Evolutionary conservation across 2,329 filamentous ascomycete genomes (phyloP).

Genomic region (Xylariaceae sp.): DNA sequence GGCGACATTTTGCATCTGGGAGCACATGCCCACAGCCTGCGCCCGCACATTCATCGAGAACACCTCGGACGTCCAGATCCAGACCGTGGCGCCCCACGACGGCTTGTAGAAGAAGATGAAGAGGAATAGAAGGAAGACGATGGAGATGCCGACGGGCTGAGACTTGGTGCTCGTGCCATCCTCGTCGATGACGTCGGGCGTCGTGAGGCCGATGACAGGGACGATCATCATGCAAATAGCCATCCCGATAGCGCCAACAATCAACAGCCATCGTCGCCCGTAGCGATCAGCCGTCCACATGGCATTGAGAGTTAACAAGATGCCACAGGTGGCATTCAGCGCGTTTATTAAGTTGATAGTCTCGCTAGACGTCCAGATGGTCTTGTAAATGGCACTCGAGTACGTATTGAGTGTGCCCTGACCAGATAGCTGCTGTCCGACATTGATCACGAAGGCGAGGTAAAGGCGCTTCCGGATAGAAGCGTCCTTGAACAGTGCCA

Average conservation of each 20-base stretch:
- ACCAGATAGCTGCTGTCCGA: conserved; percentile 68
- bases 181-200: conserved; percentile 48
- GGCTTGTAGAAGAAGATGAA: conserved; percentile 63
- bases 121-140: conserved; percentile 63
- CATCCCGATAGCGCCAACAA: conserved; percentile 66
- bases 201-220: conserved; percentile 38
- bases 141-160: conserved; percentile 59
- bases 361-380: conserved; percentile 55
- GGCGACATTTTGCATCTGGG: conserved; percentile 58
- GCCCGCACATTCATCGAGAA: conserved; percentile 70
- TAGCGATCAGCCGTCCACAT: conserved; percentile 71
- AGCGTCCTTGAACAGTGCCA: conserved; percentile 65
- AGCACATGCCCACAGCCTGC: conserved; percentile 65
- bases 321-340: conserved; percentile 68
- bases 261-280: conserved; percentile 65
- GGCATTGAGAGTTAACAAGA: conserved; percentile 68
- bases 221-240: conserved; percentile 67
- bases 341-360: conserved; percentile 71
- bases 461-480: conserved; percentile 63
- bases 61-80: conserved; percentile 67
- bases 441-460: conserved; percentile 63
- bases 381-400: conserved; percentile 70
- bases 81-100: conserved; percentile 65
- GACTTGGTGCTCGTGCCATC: conserved; percentile 39
- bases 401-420: conserved; percentile 71